A percentile compares a stretch with the other conserved stretches of the same genome.
phyloP scores from a whole-genome alignment of 257 asterid species.

The Fraxinus excelsior region DNA sequence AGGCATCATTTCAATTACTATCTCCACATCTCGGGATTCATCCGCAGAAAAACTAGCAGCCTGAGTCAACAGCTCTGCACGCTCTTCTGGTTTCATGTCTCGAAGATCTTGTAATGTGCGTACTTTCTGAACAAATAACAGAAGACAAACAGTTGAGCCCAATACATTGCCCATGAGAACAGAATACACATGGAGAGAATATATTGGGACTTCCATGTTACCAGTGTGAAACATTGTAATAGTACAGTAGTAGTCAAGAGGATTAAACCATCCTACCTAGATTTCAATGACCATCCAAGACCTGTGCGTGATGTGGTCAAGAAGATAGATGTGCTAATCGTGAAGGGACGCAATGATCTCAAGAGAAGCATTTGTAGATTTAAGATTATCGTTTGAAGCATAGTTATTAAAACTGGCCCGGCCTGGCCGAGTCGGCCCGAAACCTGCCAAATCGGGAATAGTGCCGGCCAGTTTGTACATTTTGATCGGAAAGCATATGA shows the following conservation, averaged over 20 bases:
- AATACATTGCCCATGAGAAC: not conserved
- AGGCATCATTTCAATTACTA: constrained; percentile 94
- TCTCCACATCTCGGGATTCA: constrained; percentile 83
- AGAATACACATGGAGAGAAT: too few species aligned
- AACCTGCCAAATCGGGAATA: too few species aligned
- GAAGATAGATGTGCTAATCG: not conserved
- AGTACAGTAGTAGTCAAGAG: too few species aligned
- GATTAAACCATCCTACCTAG: not conserved
- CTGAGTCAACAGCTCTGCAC: constrained; percentile 75
- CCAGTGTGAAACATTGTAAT: too few species aligned
- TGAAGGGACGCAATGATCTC: not conserved
- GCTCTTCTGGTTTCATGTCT: constrained; percentile 76
- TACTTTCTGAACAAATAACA: constrained; percentile 60
- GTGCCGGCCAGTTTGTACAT: too few species aligned
- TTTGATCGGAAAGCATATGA: too few species aligned
- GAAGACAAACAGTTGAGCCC: constrained; percentile 3
- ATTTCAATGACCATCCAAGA: not conserved
- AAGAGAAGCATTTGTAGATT: not conserved
- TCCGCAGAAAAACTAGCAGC: constrained; percentile 71
- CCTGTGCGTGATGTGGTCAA: not conserved
- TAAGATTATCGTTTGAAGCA: not conserved
- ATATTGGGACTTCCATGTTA: too few species aligned
- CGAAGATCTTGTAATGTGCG: constrained; percentile 85
- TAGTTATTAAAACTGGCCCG: too few species aligned
- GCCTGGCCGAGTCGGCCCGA: too few species aligned